Conservation (phyloP, 2,329 filamentous ascomycete genomes). For the Verticillium nubilum region DNA sequence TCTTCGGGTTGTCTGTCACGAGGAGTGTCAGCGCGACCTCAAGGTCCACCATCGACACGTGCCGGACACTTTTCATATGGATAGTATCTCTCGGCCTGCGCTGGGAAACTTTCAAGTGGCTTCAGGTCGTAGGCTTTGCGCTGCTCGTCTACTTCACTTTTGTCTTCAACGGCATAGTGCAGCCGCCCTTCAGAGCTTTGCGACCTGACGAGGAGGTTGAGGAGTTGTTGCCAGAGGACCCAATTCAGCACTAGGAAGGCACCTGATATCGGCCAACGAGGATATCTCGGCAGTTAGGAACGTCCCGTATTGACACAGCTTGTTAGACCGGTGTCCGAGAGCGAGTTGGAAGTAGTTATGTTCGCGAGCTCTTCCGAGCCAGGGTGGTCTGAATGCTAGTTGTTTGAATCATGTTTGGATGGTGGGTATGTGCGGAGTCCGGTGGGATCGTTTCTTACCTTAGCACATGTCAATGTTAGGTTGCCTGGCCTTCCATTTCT, state of each 20-base stretch:
- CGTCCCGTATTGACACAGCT: too few species aligned
- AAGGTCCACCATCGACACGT: constrained; percentile 94
- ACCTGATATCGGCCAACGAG: not conserved
- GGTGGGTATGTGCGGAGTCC: too few species aligned
- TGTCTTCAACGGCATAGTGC: constrained; percentile 90
- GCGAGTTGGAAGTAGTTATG: too few species aligned
- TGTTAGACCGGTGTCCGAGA: too few species aligned
- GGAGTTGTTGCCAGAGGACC: constrained; percentile 73
- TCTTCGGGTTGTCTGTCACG: constrained; percentile 93
- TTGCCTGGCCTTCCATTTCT: too few species aligned
- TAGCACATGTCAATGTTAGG: too few species aligned
- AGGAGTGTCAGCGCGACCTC: constrained; percentile 85
- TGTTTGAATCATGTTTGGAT: too few species aligned
- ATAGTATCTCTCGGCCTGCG: constrained; percentile 86
- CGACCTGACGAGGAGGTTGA: constrained; percentile 48
- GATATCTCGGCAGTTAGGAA: too few species aligned
- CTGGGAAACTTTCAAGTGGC: constrained; percentile 97
- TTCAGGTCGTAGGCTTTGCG: constrained; percentile 84
- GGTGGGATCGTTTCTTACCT: too few species aligned
- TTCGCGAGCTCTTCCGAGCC: too few species aligned
- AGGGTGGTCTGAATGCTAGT: too few species aligned
- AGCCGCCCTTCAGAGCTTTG: constrained; percentile 70
- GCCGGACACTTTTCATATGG: constrained; percentile 97
- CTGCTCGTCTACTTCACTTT: constrained; percentile 95
- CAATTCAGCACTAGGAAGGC: constrained; percentile 60